Evolutionary conservation across 805 yeast species (phyloP).

Genomic region (Saccharomycopsis sp.): DNA sequence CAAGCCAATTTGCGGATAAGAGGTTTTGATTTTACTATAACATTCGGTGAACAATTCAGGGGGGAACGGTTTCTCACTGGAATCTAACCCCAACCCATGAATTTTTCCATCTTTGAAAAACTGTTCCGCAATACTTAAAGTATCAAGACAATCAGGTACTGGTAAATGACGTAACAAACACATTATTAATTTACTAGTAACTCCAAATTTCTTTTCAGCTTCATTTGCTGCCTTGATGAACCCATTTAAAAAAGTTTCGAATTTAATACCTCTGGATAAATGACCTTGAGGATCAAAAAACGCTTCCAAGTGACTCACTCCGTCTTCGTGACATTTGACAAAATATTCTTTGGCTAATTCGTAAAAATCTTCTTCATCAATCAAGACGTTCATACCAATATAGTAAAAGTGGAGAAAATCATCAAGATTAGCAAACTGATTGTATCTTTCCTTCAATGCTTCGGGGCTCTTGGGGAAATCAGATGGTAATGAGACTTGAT

Average conservation of each 20-base stretch:
- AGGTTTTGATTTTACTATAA: conserved; percentile 37
- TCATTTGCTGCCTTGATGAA: conserved; percentile 56
- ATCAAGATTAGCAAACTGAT: conserved; percentile 55
- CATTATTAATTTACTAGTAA: conserved; percentile 67
- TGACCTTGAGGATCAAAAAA: conserved; percentile 86
- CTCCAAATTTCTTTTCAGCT: conserved; percentile 49
- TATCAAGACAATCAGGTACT: conserved; percentile 42
- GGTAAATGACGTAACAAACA: conserved; percentile 73
- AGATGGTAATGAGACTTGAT: conserved; percentile 48
- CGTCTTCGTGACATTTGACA: conserved; percentile 44
- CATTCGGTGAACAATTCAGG: conserved; percentile 61
- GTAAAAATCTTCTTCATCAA: conserved; percentile 60
- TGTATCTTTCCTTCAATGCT: conserved; percentile 48
- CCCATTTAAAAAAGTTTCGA: conserved; percentile 55
- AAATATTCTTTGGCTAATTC: conserved; percentile 73
- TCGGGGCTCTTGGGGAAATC: conserved; percentile 51
- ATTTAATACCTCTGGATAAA: conserved; percentile 49
- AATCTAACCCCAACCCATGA: conserved; percentile 74
- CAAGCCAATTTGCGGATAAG: conserved; percentile 44
- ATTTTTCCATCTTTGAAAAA: conserved; percentile 48
- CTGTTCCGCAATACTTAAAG: conserved; percentile 42
- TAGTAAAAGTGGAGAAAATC: conserved; percentile 73
- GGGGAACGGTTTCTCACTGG: conserved; percentile 70
- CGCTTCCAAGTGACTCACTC: conserved; percentile 56
- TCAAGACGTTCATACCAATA: conserved; percentile 70